Evolutionary conservation across 768 basidiomycete genomes (phyloP).

Genomic region (Kwoniella dendrophila): DNA sequence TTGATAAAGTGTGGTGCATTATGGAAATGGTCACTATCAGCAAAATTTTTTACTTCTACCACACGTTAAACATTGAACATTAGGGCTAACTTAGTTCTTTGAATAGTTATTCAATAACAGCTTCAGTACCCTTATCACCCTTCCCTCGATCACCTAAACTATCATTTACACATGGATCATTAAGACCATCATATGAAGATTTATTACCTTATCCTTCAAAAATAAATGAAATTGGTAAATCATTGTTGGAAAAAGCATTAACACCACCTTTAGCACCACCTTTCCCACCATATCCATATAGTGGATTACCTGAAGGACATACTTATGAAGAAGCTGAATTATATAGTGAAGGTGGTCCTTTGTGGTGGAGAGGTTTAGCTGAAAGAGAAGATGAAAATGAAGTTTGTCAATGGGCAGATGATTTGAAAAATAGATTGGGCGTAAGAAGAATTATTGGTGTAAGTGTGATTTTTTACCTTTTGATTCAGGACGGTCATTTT

Average conservation of each 20-base stretch:
- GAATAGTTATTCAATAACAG: conserved; percentile 48
- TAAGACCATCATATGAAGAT: conserved; percentile 69
- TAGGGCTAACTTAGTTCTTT: neutral
- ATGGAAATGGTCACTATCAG: too few species aligned
- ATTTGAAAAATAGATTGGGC: conserved; percentile 72
- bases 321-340: conserved; percentile 70
- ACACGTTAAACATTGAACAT: too few species aligned
- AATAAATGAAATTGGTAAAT: conserved; percentile 75
- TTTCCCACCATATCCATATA: conserved; percentile 73
- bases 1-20: too few species aligned
- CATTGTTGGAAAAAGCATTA: conserved; percentile 73
- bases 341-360: conserved; percentile 76
- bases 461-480: conserved; percentile 6
- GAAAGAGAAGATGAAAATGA: conserved; percentile 68
- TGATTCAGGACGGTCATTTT: neutral
- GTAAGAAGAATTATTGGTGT: conserved; percentile 76
- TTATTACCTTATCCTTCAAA: conserved; percentile 78
- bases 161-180: conserved; percentile 91
- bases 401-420: conserved; percentile 70
- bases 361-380: conserved; percentile 97
- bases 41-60: too few species aligned
- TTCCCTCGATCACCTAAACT: conserved; percentile 58
- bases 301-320: conserved; percentile 66
- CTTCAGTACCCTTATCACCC: conserved; percentile 60
- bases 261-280: conserved; percentile 70